Percentiles rank a stretch among this genome's conserved stretches.
Conservation (phyloP, 2,329 filamentous ascomycete species). For the Falciphora oryzae region DNA sequence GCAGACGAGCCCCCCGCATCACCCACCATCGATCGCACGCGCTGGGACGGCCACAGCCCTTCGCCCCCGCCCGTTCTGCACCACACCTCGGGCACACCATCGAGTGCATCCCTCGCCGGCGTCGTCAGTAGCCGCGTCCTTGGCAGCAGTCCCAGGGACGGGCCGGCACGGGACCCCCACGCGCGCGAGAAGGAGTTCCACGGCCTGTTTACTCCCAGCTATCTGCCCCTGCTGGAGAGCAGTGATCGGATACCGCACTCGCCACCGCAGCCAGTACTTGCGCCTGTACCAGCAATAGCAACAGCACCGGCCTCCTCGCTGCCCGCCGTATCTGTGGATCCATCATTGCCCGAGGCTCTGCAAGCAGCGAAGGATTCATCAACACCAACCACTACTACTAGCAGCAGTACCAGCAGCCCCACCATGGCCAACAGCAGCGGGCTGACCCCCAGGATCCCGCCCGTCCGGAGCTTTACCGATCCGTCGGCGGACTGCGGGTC, state of each 20-base stretch:
- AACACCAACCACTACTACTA: constrained; percentile 7
- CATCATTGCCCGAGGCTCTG: background rate
- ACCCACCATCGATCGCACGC: constrained; percentile 12
- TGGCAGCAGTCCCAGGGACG: background rate
- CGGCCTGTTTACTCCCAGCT: constrained; percentile 58
- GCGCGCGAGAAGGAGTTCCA: constrained; percentile 54
- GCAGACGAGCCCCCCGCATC: constrained; percentile 14
- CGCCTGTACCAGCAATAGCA: constrained; percentile 10
- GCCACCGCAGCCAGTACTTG: constrained; percentile 10
- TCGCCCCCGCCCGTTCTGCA: constrained; percentile 36
- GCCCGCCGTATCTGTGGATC: background rate
- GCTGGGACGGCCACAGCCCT: constrained; percentile 20
- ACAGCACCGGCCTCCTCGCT: constrained; percentile 8
- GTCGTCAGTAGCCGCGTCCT: constrained; percentile 1
- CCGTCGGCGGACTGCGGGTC: constrained; percentile 42
- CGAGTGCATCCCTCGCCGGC: constrained; percentile 21
- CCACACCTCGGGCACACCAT: constrained; percentile 28
- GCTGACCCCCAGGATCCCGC: constrained; percentile 21
- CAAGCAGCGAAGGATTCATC: constrained; percentile 15
- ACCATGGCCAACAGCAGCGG: constrained; percentile 40
- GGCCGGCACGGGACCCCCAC: constrained; percentile 34
- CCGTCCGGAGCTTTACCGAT: constrained; percentile 37
- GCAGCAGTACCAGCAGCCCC: constrained; percentile 36
- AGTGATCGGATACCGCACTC: constrained; percentile 22
- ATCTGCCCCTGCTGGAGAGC: constrained; percentile 55